Evolutionary conservation across 1,284 basidiomycete genomes (phyloP).

Genomic region (Ustilago cynodontis): DNA sequence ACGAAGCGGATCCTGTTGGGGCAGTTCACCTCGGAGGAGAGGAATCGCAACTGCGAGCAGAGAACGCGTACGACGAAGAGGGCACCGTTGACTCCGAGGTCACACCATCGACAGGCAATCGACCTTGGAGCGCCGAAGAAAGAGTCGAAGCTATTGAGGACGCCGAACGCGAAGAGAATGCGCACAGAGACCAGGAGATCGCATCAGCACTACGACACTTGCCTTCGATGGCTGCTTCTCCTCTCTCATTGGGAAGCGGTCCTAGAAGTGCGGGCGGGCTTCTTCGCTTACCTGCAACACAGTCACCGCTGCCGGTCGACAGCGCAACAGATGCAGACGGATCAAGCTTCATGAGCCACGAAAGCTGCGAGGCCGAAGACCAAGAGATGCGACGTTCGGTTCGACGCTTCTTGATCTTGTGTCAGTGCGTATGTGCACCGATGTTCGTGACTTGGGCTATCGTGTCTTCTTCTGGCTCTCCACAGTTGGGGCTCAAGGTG

Average conservation of each 20-base stretch:
- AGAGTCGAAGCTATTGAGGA: conserved; percentile 31
- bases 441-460: conserved; percentile 61
- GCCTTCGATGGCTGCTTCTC: conserved; percentile 38
- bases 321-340: conserved; percentile 3
- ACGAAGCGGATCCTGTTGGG: conserved; percentile 50
- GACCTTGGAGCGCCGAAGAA: conserved; percentile 33
- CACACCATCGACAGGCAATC: conserved; percentile 10
- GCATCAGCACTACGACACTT: conserved; percentile 52
- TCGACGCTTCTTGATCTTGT: conserved; percentile 48
- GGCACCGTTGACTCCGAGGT: conserved; percentile 10
- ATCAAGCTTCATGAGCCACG: conserved; percentile 50
- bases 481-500: conserved; percentile 25
- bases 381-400: conserved; percentile 42
- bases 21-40: conserved; percentile 60
- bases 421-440: conserved; percentile 59
- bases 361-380: conserved; percentile 72
- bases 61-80: conserved; percentile 28
- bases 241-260: conserved; percentile 38
- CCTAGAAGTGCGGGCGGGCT: background rate
- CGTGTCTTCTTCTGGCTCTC: conserved; percentile 33
- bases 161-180: conserved; percentile 34
- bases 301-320: conserved; percentile 15
- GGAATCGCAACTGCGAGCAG: conserved; percentile 42
- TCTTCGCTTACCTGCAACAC: conserved; percentile 5
- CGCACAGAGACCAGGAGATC: conserved; percentile 49